A percentile compares a stretch with the other conserved stretches of the same genome.
Evolutionary conservation across 2,329 filamentous ascomycete genomes (phyloP).

Genomic region (Diaporthe vaccinii): DNA sequence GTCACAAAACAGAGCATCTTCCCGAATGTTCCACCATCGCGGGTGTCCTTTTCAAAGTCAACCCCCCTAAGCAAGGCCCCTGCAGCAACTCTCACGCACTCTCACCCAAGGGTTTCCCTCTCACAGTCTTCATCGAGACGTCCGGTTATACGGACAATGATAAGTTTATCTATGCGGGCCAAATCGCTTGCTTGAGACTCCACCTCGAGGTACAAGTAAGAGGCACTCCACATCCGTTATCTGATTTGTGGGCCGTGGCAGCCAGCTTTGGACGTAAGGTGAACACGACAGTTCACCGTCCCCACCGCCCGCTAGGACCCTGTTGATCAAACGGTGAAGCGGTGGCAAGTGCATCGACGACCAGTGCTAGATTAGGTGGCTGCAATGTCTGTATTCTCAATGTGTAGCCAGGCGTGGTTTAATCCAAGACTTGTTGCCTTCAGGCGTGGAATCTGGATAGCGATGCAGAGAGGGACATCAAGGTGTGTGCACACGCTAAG

Average conservation of each 20-base stretch:
- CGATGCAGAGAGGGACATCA: not conserved
- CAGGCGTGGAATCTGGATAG: not conserved
- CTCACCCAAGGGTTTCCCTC: not conserved
- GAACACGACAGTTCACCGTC: slow-evolving; percentile 22
- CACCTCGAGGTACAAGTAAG: not conserved
- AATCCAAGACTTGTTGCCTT: not conserved
- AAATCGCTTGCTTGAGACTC: not conserved
- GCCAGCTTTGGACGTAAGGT: slow-evolving; percentile 10
- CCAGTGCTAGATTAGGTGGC: not conserved
- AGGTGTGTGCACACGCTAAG: not conserved
- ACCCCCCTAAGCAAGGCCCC: not conserved
- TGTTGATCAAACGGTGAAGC: not conserved
- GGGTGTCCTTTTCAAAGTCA: too few species aligned
- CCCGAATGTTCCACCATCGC: not conserved
- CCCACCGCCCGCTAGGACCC: not conserved
- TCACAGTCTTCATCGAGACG: not conserved
- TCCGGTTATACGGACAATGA: not conserved
- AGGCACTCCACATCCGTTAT: slow-evolving; percentile 1
- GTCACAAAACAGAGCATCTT: not conserved
- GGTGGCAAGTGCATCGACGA: not conserved
- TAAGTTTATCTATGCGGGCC: slow-evolving; percentile 12
- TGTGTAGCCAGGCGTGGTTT: too few species aligned
- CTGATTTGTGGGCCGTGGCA: slow-evolving; percentile 13
- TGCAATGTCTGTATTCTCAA: not conserved
- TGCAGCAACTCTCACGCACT: not conserved